Base-by-base conservation (phyloP, 2,329 filamentous ascomycete genomes). In the Raffaelea albimanens region DNA sequence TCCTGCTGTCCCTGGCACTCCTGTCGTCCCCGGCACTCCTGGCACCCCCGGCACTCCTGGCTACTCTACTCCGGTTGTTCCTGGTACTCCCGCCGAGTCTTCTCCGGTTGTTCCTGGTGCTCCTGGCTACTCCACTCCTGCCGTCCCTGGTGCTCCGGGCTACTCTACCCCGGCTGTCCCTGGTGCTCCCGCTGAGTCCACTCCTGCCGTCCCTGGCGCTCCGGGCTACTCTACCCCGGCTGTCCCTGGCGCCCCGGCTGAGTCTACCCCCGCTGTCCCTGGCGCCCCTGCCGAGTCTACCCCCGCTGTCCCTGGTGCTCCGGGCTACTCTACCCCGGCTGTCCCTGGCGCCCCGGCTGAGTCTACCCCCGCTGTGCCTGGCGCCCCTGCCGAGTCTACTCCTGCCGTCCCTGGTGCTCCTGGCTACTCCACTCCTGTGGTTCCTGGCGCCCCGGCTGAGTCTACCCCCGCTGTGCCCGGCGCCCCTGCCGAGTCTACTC, bases 11-110 rank as follows among this genome's bases (percentile, higher is more conserved):
- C 3, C 13, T 43, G n/a, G n/a, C n/a, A n/a, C 34, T 16, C 34
- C 44, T 19, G 39, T 19, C 34, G 62, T 63, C 56, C 65, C 65
- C 50, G 69, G 66, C 62, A 69, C 67, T 46, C 51, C 68, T 59
- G 66, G 43, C 49, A 41, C 18, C 31, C 34, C 19, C 49, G n/a
- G n/a, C n/a, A 36, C 57, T 45, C 57, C 60, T 41, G 58, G 54
- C 55, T 59, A 57, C 61, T 54, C 66, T 47, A 58, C 57, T 58
- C 18, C 34, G 34, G 34, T 16, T 7, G 14, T 16, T 19, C 7
- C 39, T 41, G 38, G 38, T 40, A 22, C 18, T 41, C 34, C 34
- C 34, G 14, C 34, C 34, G 39, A 20, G 20, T 11, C 23, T 11
- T 16, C 41, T 33, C 41, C 41, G 4, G 25, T n/a, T 21, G 14